Evolutionary conservation across 2,329 filamentous ascomycete species (phyloP).

Genomic region (Orbilia blumenaviensis): DNA sequence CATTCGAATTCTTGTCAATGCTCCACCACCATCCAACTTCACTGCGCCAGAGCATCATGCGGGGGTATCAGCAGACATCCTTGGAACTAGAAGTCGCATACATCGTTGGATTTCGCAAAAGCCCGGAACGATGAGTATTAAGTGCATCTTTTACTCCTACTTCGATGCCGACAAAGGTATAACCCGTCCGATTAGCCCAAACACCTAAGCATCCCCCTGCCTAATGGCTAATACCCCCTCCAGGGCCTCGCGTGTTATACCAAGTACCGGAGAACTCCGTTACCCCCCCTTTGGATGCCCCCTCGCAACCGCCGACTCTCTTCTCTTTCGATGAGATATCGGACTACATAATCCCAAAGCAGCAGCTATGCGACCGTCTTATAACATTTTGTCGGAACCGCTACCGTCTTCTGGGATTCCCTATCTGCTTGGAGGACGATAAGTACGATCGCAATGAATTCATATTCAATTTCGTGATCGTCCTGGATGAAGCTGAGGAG

Average conservation of each 20-base stretch:
- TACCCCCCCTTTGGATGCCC: conserved; percentile 61
- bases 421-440: conserved; percentile 82
- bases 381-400: conserved; percentile 79
- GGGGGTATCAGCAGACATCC: not conserved
- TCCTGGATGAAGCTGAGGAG: conserved; percentile 72
- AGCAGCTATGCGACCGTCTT: conserved; percentile 92
- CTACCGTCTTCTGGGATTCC: conserved; percentile 84
- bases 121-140: conserved; percentile 63
- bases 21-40: not conserved
- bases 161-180: conserved; percentile 74
- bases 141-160: conserved; percentile 75
- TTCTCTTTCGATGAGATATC: conserved; percentile 87
- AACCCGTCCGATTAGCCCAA: not conserved
- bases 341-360: conserved; percentile 91
- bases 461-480: conserved; percentile 96
- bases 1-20: not conserved
- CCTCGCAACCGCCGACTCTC: conserved; percentile 68
- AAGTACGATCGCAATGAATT: conserved; percentile 93
- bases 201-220: conserved; percentile 23
- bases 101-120: not conserved
- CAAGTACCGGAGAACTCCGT: conserved; percentile 72
- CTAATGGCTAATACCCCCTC: conserved; percentile 38
- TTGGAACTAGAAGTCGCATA: not conserved
- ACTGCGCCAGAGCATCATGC: conserved; percentile 12
- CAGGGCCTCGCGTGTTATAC: conserved; percentile 71